phyloP scores from a whole-genome alignment of 345 rosid genomes.

The Triadica sebifera region DNA sequence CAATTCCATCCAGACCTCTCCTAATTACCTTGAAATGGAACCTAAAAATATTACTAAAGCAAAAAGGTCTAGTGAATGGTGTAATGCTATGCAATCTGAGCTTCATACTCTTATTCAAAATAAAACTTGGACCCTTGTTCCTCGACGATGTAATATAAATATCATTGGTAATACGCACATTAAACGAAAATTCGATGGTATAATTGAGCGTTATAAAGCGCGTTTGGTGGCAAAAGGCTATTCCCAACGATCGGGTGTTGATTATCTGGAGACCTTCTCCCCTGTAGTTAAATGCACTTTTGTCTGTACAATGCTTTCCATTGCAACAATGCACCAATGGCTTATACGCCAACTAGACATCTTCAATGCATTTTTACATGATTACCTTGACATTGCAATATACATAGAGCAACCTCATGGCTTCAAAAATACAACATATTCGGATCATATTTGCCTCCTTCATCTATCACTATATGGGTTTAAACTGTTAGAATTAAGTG shows the following conservation, averaged over 20 bases:
- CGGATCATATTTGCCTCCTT: too few species aligned
- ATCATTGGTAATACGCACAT: neutral
- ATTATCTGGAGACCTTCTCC: neutral
- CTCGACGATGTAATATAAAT: neutral
- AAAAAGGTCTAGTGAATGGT: neutral
- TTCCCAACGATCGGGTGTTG: too few species aligned
- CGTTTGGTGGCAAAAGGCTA: neutral
- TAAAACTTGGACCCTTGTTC: neutral
- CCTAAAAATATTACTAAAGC: neutral
- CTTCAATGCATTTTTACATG: neutral
- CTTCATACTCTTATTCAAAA: neutral
- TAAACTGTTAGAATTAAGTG: too few species aligned
- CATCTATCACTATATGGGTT: too few species aligned
- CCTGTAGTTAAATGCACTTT: neutral
- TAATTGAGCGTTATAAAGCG: neutral
- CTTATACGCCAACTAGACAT: neutral
- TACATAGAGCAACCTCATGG: neutral
- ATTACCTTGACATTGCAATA: neutral
- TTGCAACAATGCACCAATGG: neutral
- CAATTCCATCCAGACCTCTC: neutral
- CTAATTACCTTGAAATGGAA: neutral
- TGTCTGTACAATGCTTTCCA: neutral
- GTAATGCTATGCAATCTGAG: neutral
- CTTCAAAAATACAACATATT: too few species aligned
- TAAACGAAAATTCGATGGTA: neutral